Evolutionary conservation across 805 yeast species (phyloP).

Genomic region (Monosporozyma solicola): DNA sequence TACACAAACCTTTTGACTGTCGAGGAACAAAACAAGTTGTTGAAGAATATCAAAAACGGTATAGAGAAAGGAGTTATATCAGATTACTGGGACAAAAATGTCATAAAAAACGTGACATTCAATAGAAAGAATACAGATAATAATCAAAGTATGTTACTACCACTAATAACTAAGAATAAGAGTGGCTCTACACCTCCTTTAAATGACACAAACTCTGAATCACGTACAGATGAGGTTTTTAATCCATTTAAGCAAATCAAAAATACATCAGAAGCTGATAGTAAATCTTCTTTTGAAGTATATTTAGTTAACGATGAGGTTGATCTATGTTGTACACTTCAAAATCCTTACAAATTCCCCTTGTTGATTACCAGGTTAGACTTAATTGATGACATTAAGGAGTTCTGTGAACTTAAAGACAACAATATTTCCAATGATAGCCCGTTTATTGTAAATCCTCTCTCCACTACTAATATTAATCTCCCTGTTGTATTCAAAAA

Average conservation of each 20-base stretch:
- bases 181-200: background rate
- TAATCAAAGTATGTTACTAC: background rate
- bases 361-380: conserved; percentile 46
- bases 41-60: conserved; percentile 21
- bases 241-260: conserved; percentile 42
- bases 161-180: background rate
- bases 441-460: conserved; percentile 33
- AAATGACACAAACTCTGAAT: conserved; percentile 6
- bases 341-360: conserved; percentile 76
- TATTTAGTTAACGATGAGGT: conserved; percentile 53
- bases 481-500: conserved; percentile 15
- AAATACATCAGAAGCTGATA: conserved; percentile 4
- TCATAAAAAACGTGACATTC: conserved; percentile 45
- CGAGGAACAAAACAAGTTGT: conserved; percentile 46
- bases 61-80: conserved; percentile 17
- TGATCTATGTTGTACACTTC: conserved; percentile 48
- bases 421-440: conserved; percentile 9
- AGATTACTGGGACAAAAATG: conserved; percentile 66
- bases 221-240: conserved; percentile 39
- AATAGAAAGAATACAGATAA: conserved; percentile 22
- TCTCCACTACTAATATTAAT: conserved; percentile 31
- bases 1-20: conserved; percentile 45
- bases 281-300: background rate
- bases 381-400: conserved; percentile 28
- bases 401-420: conserved; percentile 17